A percentile compares a stretch with the other conserved stretches of the same genome.
Conservation (phyloP, 2,329 filamentous ascomycete species). For the Fusarium sp. region DNA sequence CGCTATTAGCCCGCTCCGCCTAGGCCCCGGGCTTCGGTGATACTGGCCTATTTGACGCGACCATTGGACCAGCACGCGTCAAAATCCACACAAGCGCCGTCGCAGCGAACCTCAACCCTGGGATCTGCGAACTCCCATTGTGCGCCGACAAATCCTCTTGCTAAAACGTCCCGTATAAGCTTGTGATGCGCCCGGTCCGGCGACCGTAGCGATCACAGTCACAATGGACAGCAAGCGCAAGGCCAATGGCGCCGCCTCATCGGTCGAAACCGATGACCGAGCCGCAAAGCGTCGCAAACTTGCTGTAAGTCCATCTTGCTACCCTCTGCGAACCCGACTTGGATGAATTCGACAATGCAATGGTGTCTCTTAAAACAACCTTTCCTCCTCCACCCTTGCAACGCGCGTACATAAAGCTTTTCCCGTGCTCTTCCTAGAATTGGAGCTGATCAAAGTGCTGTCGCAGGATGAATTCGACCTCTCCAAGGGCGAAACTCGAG, state of each 20-base stretch:
- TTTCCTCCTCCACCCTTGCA: background rate
- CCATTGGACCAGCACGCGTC: slow-evolving; percentile 49
- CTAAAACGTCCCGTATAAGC: slow-evolving; percentile 14
- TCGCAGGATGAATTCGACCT: slow-evolving; percentile 63
- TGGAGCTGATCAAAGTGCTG: slow-evolving; percentile 21
- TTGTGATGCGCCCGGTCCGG: slow-evolving; percentile 50
- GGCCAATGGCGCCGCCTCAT: slow-evolving; percentile 62
- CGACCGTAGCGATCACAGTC: slow-evolving; percentile 44
- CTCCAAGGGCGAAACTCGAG: slow-evolving; percentile 72
- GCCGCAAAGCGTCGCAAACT: slow-evolving; percentile 70
- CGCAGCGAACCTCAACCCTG: slow-evolving; percentile 34
- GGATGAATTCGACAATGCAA: slow-evolving; percentile 3
- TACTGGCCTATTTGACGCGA: slow-evolving; percentile 46
- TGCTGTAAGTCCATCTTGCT: slow-evolving; percentile 61
- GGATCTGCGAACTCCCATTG: slow-evolving; percentile 50
- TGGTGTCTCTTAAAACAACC: background rate
- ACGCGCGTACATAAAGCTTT: background rate
- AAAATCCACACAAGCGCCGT: slow-evolving; percentile 47
- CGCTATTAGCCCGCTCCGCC: slow-evolving; percentile 14
- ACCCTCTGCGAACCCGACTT: slow-evolving; percentile 20
- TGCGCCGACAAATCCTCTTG: slow-evolving; percentile 34
- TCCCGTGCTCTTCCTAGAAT: background rate
- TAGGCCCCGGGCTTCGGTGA: slow-evolving; percentile 8
- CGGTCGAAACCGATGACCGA: slow-evolving; percentile 66
- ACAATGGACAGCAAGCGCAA: slow-evolving; percentile 73